Evolutionary conservation across 257 asterid species (phyloP).

Genomic region (Nicotiana obtusifolia): DNA sequence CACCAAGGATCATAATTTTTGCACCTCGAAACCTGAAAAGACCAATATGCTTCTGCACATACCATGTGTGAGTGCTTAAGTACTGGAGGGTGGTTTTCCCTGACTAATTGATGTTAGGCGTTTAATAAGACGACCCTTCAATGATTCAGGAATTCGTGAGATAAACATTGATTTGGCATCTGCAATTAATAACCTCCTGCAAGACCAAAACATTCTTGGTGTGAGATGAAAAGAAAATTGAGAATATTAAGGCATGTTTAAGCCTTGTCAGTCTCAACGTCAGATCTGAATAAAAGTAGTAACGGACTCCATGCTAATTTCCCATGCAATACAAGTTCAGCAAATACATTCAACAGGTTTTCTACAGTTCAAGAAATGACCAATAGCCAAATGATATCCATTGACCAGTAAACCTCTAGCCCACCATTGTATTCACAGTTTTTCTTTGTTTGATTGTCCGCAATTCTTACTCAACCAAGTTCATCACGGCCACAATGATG

Average conservation of each 20-base stretch:
- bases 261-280: neutral
- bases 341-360: neutral
- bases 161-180: slow-evolving; percentile 54
- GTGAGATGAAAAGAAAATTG: neutral
- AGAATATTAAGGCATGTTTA: neutral
- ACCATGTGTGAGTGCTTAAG: slow-evolving; percentile 35
- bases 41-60: slow-evolving; percentile 12
- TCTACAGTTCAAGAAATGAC: neutral
- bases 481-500: neutral
- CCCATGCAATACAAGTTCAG: neutral
- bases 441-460: neutral
- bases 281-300: neutral
- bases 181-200: slow-evolving; percentile 60
- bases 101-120: slow-evolving; percentile 47
- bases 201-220: neutral
- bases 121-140: slow-evolving; percentile 56
- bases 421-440: neutral
- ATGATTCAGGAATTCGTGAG: slow-evolving; percentile 59
- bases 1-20: neutral
- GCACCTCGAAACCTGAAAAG: slow-evolving; percentile 3
- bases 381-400: neutral
- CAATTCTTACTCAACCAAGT: neutral
- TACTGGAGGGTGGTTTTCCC: slow-evolving; percentile 39
- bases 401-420: neutral
- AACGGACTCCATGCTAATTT: neutral